Evolutionary conservation across 2,329 filamentous ascomycete species (phyloP), one percentile per base, ranked within the genome.

Genomic region (Torrubiellomyces zombiae): DNA sequence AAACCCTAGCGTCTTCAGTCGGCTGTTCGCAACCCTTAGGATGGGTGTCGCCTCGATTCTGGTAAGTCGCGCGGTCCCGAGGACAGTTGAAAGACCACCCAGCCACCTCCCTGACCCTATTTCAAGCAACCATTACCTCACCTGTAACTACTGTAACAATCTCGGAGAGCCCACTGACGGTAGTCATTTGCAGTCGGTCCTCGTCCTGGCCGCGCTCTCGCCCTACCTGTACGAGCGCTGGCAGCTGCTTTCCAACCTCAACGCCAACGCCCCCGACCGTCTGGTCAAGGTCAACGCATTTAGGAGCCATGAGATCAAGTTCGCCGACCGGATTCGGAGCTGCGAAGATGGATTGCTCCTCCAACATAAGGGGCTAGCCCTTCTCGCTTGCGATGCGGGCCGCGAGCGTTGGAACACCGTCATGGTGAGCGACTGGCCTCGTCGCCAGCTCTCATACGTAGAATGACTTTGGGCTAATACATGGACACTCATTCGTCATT

Each of bases 341-440:
- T 57, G 53, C 15, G 52, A 57, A 26, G 53, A 57, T 38, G 43
- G 34, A 1, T 18, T 55, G 9, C 36, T 56, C 7, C 26, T 56
- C 2, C 45, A 55, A 27, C 38, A 42, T 1, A 25, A 39, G 9
- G 45, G 48, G 10, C 4, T 55, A 2, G 53, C 51, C 2, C 36
- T 57, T 15, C 23, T 54, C 4, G 44, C 39, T 9, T 56, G 53
- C 23, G 53, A 56, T 12, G 34, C 45, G 1, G 53, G 52, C 4
- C 41, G 53, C 4, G 53, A 56, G 28, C 42, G 36, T 7, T 50
- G 44, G 38, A 56, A 57, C 31, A 53, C 48, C 3, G 52, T 56
- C 30, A 53, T 56, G 51, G 53, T 48, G 16, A 14, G 37, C 24
- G 11, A 7, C 11, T 5, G 6, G n/a, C n/a, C n/a, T n/a, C n/a